phyloP scores from a whole-genome alignment of 306 rosid genomes.

The Glycine latifolia region DNA sequence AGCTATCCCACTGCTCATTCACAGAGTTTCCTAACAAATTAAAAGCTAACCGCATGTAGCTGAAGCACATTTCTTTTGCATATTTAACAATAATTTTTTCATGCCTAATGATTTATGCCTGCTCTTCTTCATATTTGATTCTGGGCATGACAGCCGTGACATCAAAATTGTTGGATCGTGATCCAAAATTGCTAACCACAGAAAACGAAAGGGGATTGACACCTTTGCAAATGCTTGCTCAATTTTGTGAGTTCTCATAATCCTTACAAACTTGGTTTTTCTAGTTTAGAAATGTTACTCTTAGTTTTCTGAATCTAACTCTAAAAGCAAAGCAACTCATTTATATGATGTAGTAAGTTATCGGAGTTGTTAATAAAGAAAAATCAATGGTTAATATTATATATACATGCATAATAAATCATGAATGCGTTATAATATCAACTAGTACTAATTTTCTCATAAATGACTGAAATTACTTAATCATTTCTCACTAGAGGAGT shows the following conservation, averaged over 20 bases:
- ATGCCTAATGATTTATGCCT: background rate
- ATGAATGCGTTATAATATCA: too few relatives aligned
- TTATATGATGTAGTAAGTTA: too few relatives aligned
- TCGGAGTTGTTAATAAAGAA: too few relatives aligned
- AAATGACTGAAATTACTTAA: too few relatives aligned
- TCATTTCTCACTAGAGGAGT: too few relatives aligned
- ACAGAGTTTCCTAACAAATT: too few relatives aligned
- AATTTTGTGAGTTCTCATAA: conserved; percentile 10
- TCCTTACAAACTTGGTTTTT: background rate
- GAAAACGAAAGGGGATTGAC: conserved; percentile 5
- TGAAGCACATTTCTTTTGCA: background rate
- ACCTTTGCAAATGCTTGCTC: conserved; percentile 24
- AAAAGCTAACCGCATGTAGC: background rate
- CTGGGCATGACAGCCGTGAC: background rate
- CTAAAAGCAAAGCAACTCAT: too few relatives aligned
- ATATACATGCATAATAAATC: too few relatives aligned
- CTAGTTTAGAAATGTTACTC: background rate
- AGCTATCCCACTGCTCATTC: too few relatives aligned
- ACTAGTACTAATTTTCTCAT: too few relatives aligned
- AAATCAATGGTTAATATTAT: too few relatives aligned
- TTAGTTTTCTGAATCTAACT: background rate
- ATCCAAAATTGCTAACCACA: background rate
- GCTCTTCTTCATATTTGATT: background rate
- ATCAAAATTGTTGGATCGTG: background rate
- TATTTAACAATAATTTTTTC: background rate